Evolutionary conservation across 139 green algal genomes (phyloP).

Genomic region (Micromonas pusilla): DNA sequence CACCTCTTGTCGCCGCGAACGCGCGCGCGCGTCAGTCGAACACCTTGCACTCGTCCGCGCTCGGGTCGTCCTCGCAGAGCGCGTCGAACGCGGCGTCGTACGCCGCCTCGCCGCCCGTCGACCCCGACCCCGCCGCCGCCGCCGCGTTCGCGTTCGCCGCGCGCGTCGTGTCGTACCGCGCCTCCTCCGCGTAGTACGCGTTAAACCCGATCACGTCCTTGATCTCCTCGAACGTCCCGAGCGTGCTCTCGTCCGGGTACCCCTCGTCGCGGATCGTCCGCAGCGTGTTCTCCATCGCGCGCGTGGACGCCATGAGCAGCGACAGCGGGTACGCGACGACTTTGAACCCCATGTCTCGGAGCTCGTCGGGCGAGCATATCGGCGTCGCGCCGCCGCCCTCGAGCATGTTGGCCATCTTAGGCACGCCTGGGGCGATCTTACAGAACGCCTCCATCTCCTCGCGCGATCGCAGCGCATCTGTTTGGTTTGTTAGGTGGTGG

Average conservation of each 20-base stretch:
- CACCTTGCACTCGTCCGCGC: too few species aligned
- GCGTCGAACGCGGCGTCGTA: too few species aligned
- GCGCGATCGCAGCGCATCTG: conserved; percentile 75
- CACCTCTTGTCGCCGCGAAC: too few species aligned
- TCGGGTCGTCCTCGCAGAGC: too few species aligned
- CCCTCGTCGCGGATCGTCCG: neutral
- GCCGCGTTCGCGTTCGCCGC: neutral
- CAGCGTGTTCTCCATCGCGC: conserved; percentile 21
- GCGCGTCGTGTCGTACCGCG: conserved; percentile 2
- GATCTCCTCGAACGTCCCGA: conserved; percentile 19
- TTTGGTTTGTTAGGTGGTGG: too few species aligned
- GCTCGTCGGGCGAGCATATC: conserved; percentile 61
- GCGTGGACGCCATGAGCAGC: conserved; percentile 58
- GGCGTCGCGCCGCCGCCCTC: conserved; percentile 87
- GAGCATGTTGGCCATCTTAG: conserved; percentile 79
- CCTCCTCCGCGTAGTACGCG: conserved; percentile 15
- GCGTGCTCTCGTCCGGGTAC: neutral
- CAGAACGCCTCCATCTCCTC: conserved; percentile 78
- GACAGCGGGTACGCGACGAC: conserved; percentile 78
- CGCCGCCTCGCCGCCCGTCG: neutral
- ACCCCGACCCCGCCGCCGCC: neutral
- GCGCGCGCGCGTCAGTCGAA: too few species aligned
- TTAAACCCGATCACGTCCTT: conserved; percentile 1
- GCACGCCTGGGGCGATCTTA: conserved; percentile 35
- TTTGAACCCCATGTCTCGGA: conserved; percentile 80